Conservation (phyloP, 345 rosid genomes). For the Firmiana major region DNA sequence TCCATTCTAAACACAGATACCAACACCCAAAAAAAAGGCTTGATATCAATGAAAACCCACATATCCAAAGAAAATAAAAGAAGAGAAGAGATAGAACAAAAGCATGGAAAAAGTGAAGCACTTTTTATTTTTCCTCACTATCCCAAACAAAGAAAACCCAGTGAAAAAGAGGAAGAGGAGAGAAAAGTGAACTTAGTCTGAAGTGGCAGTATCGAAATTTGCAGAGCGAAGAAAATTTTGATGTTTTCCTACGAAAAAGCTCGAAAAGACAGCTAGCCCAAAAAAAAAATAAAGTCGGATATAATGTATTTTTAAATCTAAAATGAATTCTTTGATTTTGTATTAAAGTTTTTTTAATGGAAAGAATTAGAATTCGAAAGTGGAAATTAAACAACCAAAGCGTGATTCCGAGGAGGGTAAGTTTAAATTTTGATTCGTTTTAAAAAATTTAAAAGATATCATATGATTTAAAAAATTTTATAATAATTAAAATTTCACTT, state of each 20-base stretch:
- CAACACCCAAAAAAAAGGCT: background rate
- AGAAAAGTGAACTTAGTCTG: background rate
- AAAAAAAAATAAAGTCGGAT: background rate
- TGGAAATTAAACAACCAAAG: too few species aligned
- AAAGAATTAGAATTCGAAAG: background rate
- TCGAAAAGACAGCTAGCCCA: background rate
- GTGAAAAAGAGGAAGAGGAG: too few species aligned
- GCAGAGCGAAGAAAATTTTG: background rate
- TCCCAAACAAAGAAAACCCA: background rate
- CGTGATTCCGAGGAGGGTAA: too few species aligned
- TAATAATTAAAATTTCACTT: too few species aligned
- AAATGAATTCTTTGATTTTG: background rate
- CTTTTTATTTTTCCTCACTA: background rate
- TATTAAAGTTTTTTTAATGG: background rate
- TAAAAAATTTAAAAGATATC: too few species aligned
- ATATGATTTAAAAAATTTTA: too few species aligned
- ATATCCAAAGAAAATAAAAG: background rate
- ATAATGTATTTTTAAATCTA: too few species aligned
- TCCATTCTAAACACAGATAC: background rate
- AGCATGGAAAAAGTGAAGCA: background rate
- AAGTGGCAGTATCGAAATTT: background rate
- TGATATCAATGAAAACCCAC: background rate
- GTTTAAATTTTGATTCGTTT: too few species aligned
- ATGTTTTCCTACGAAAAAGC: background rate
- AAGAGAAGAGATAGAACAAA: background rate